These are phyloP conservation scores for Spergularia bocconei DNA, from an alignment of 148 eudicot genomes.

Conservation along the genomic window DNA sequence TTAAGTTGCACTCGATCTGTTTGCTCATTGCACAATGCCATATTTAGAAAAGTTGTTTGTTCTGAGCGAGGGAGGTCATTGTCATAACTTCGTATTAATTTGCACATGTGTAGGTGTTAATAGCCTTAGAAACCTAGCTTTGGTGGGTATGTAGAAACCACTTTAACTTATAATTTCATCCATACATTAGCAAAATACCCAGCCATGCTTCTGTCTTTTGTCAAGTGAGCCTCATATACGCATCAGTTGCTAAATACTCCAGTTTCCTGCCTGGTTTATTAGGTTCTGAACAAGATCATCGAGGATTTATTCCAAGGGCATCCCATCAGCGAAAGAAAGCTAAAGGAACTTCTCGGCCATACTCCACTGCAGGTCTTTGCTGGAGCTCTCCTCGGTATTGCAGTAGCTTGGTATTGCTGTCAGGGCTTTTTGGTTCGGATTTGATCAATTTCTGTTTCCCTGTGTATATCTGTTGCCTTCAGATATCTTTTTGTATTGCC, in stretches of 20 bases:
- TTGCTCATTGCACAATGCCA: too few relatives aligned
- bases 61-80: too few relatives aligned
- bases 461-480: background rate
- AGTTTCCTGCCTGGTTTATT: constrained; percentile 2
- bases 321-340: constrained; percentile 89
- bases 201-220: background rate
- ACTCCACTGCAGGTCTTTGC: constrained; percentile 83
- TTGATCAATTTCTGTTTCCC: background rate
- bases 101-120: too few relatives aligned
- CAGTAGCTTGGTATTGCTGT: constrained; percentile 65
- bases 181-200: background rate
- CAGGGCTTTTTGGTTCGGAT: constrained; percentile 37
- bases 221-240: background rate
- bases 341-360: constrained; percentile 91
- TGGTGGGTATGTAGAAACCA: too few relatives aligned
- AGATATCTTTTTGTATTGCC: constrained; percentile 10
- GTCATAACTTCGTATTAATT: too few relatives aligned
- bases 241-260: background rate
- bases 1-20: too few relatives aligned
- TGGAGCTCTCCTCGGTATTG: constrained; percentile 72
- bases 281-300: constrained; percentile 89
- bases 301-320: constrained; percentile 94
- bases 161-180: too few relatives aligned
- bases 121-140: too few relatives aligned
- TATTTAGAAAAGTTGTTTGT: too few relatives aligned